These are phyloP conservation scores for Neopestalotiopsis clavispora DNA, from an alignment of 2,329 filamentous ascomycete genomes.

Conservation along the genomic window DNA sequence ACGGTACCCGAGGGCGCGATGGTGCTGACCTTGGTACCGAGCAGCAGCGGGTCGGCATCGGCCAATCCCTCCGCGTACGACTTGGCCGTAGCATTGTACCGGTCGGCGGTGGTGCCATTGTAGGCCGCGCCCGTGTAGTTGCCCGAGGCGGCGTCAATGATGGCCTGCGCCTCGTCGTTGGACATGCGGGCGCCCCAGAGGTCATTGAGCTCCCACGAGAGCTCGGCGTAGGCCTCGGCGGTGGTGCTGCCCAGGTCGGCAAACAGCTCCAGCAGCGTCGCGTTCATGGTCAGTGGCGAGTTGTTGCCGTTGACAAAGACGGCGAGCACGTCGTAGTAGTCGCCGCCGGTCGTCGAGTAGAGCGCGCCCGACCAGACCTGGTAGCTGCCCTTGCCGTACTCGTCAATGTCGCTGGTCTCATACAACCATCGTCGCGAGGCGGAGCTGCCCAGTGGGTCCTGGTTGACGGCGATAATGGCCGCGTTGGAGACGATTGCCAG, in stretches of 20 bases:
- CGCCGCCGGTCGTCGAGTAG: slow-evolving; percentile 43
- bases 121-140: slow-evolving; percentile 27
- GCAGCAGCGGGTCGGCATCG: slow-evolving; percentile 45
- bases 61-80: slow-evolving; percentile 52
- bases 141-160: slow-evolving; percentile 46
- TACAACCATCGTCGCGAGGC: slow-evolving; percentile 46
- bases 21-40: slow-evolving; percentile 50
- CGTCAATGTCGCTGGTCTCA: slow-evolving; percentile 30
- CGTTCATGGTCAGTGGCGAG: slow-evolving; percentile 48
- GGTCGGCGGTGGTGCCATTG: slow-evolving; percentile 19
- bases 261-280: slow-evolving; percentile 58
- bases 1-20: slow-evolving; percentile 48
- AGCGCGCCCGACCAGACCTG: slow-evolving; percentile 55
- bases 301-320: slow-evolving; percentile 55
- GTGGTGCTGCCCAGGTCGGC: slow-evolving; percentile 47
- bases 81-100: slow-evolving; percentile 54
- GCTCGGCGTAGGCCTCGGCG: slow-evolving; percentile 43
- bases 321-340: slow-evolving; percentile 48
- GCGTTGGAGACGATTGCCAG: slow-evolving; percentile 45
- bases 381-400: slow-evolving; percentile 49
- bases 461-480: slow-evolving; percentile 48
- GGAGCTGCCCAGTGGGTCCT: slow-evolving; percentile 42
- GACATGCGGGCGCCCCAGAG: slow-evolving; percentile 61
- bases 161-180: slow-evolving; percentile 44
- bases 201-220: slow-evolving; percentile 58